Base-by-base conservation (phyloP, 768 basidiomycete species). In the Tulasnella sp. region DNA sequence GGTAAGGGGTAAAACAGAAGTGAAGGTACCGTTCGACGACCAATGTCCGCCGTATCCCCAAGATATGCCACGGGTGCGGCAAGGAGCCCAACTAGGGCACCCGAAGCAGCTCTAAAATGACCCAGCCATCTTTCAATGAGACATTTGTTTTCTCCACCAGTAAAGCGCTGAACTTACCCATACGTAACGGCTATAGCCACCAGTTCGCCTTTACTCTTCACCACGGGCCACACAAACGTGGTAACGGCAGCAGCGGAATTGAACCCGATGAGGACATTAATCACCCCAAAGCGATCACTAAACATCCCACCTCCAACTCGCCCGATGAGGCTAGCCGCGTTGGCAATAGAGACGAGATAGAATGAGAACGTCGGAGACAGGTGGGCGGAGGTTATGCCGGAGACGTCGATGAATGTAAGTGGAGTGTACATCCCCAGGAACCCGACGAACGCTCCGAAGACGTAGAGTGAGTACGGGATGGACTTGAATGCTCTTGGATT, bases 361-460 rank as follows among this genome's bases (percentile, higher is more conserved):
- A 68, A 64, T 3, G 41, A 64, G 35, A 73, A 52, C 16, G 35
- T 36, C 39, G 44, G 64, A 42, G 19, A 69, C 59, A 76, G 39
- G 34, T 47, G 62, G 62, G 44, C 62, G 4, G 44, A 9, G 65
- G 22, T 59, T 17, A 69, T 44, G 36, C 36, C 39, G 39, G 62
- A 52, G 5, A 67, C 59, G 44, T 74, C 73, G 26, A 75, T 71
- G 68, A 72, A 79, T 64, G 78, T 76, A n/a, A 77, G 76, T 35
- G 74, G 75, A 29, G 76, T 74, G 73, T 78, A 79, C 67, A 79
- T 72, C 11, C 76, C 76, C 22, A 77, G 67, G 32, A 77, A 79
- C 6, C 41, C 64, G 8, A 75, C 42, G n/a, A 77, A 67, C 3
- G 71, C 67, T 1, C 76, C 78, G 29, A 69, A 22, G 4, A 75